phyloP scores from a whole-genome alignment of 2,329 filamentous ascomycete genomes.

The Exophiala lecanii-corni region DNA sequence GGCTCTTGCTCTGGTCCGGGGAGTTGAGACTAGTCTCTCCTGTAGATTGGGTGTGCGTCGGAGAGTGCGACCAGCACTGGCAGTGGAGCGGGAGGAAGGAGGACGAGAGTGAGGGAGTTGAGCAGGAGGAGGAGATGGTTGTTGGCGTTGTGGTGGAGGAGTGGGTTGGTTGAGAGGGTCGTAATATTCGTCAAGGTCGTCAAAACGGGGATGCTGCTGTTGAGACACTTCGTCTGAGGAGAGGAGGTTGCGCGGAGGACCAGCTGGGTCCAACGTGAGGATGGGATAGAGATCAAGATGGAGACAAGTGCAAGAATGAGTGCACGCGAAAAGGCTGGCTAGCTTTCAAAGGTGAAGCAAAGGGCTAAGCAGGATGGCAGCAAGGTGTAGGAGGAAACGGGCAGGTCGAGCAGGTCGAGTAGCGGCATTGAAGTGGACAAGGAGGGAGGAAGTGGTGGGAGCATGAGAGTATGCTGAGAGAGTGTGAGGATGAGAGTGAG shows the following conservation, averaged over 20 bases:
- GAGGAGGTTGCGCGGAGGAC: neutral
- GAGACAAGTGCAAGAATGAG: neutral
- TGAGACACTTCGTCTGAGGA: conserved; percentile 34
- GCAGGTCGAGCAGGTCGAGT: conserved; percentile 5
- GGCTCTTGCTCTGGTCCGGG: conserved; percentile 24
- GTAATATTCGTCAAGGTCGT: conserved; percentile 54
- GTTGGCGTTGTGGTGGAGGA: conserved; percentile 27
- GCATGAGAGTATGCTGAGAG: neutral
- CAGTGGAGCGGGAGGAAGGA: conserved; percentile 45
- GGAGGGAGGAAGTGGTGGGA: conserved; percentile 8
- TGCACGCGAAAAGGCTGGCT: conserved; percentile 2
- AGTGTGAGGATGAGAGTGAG: no score
- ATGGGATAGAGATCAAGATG: conserved; percentile 3
- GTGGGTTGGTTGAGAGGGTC: conserved; percentile 32
- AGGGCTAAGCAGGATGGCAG: conserved; percentile 14
- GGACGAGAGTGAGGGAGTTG: conserved; percentile 36
- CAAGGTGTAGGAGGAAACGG: conserved; percentile 2
- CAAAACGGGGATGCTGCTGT: conserved; percentile 34
- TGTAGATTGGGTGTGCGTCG: conserved; percentile 52
- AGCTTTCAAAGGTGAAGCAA: conserved; percentile 1
- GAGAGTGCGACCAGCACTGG: conserved; percentile 47
- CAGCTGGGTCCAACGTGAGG: conserved; percentile 15
- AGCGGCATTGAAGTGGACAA: conserved; percentile 18
- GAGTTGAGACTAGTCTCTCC: conserved; percentile 38
- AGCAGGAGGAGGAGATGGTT: conserved; percentile 16